These are phyloP conservation scores for Neolentinus lepideus DNA, from an alignment of 1,284 basidiomycete genomes.

Conservation along the genomic window DNA sequence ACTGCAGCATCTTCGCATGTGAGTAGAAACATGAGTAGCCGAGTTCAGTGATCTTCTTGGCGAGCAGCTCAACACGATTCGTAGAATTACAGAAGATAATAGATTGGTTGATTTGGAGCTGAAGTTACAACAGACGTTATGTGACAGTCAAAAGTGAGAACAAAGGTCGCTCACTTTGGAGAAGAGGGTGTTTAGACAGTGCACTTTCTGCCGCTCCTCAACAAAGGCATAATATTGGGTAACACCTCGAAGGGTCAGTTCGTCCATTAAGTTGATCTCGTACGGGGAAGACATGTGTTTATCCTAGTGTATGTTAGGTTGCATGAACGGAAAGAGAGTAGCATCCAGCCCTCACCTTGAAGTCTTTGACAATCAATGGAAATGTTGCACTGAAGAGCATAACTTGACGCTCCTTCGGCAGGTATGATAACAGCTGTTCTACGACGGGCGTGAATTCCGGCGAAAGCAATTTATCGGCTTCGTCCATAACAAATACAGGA, in stretches of 20 bases:
- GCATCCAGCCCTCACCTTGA: conserved; percentile 60
- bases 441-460: conserved; percentile 99
- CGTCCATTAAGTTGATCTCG: conserved; percentile 99
- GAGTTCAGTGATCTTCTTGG: conserved; percentile 98
- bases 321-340: conserved; percentile 1
- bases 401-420: conserved; percentile 87
- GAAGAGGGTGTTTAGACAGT: conserved; percentile 96
- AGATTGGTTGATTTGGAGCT: conserved; percentile 99
- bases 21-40: conserved; percentile 99
- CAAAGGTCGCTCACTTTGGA: conserved; percentile 60
- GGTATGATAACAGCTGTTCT: conserved; percentile 87
- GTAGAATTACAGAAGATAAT: conserved; percentile 99
- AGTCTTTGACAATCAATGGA: conserved; percentile 98
- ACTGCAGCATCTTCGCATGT: conserved; percentile 99
- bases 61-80: conserved; percentile 97
- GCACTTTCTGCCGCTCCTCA: conserved; percentile 98
- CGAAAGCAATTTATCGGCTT: conserved; percentile 96
- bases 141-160: not conserved
- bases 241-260: conserved; percentile 96
- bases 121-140: conserved; percentile 15
- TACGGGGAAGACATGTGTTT: conserved; percentile 97
- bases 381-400: conserved; percentile 99
- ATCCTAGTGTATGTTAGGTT: conserved; percentile 50
- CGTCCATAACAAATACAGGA: conserved; percentile 97
- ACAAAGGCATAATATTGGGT: conserved; percentile 99